These are phyloP conservation scores for Paecilomyces sp. DNA, from an alignment of 2,329 filamentous ascomycete genomes.

Conservation along the genomic window DNA sequence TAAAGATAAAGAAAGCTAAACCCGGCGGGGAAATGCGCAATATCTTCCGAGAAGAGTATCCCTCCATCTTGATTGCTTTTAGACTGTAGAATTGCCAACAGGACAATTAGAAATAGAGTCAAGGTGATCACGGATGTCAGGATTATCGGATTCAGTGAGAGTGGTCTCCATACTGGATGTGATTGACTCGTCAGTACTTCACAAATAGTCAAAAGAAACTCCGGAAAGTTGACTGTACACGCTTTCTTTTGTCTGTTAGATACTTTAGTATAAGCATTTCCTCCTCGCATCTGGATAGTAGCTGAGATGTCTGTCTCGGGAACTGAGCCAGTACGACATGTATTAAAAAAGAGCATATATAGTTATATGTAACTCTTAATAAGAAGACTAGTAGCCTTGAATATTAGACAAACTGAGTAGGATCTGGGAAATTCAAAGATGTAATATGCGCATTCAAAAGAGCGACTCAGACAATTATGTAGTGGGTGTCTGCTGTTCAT, in stretches of 20 bases:
- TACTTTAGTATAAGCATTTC: background rate
- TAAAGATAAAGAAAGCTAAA: constrained; percentile 42
- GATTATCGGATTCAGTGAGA: constrained; percentile 29
- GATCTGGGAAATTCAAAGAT: background rate
- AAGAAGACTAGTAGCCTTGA: too few species aligned
- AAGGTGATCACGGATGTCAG: constrained; percentile 29
- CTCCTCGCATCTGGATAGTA: background rate
- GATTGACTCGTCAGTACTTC: background rate
- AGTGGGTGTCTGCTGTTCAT: background rate
- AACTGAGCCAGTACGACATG: background rate
- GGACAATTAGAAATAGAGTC: constrained; percentile 34
- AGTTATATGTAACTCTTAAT: too few species aligned
- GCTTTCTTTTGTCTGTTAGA: background rate
- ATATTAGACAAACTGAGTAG: background rate
- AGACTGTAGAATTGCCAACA: constrained; percentile 41
- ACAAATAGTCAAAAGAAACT: background rate
- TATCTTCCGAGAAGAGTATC: constrained; percentile 28
- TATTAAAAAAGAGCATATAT: too few species aligned
- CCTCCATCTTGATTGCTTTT: constrained; percentile 38
- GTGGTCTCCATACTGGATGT: constrained; percentile 28
- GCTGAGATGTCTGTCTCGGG: background rate
- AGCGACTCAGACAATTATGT: background rate
- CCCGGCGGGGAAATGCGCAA: constrained; percentile 29
- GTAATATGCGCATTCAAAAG: background rate
- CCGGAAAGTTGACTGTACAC: background rate